Evolutionary conservation across 2,329 filamentous ascomycete species (phyloP).

Genomic region (Colletotrichum simmondsii): DNA sequence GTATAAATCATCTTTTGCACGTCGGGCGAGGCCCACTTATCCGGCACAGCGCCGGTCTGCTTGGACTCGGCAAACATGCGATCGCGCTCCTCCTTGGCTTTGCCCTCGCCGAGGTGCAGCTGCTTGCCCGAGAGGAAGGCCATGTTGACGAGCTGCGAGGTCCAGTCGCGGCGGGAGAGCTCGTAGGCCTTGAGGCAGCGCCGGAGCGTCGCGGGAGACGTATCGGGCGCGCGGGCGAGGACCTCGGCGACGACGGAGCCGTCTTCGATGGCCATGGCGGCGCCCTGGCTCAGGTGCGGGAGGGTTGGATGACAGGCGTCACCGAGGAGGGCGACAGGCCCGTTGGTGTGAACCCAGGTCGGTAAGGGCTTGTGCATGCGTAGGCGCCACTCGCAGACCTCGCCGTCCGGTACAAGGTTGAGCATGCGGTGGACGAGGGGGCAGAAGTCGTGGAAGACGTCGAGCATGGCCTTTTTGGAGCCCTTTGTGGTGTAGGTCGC

Average conservation of each 20-base stretch:
- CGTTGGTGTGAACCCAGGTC: slow-evolving; percentile 63
- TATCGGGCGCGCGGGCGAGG: slow-evolving; percentile 52
- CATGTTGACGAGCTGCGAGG: slow-evolving; percentile 62
- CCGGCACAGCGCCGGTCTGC: slow-evolving; percentile 64
- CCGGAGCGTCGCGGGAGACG: slow-evolving; percentile 51
- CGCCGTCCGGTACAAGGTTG: slow-evolving; percentile 68
- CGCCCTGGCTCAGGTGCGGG: slow-evolving; percentile 74
- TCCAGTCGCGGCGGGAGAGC: slow-evolving; percentile 65
- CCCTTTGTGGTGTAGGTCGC: slow-evolving; percentile 73
- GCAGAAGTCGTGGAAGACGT: slow-evolving; percentile 72
- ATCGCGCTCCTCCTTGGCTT: slow-evolving; percentile 69
- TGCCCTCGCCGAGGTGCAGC: slow-evolving; percentile 68
- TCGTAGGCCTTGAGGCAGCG: slow-evolving; percentile 66
- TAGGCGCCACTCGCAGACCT: slow-evolving; percentile 74
- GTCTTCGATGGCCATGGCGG: slow-evolving; percentile 76
- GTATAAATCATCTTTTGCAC: slow-evolving; percentile 75
- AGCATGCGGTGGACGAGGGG: slow-evolving; percentile 68
- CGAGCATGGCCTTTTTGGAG: slow-evolving; percentile 69
- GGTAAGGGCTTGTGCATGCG: slow-evolving; percentile 67
- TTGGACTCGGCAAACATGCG: slow-evolving; percentile 63
- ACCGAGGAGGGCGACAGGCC: slow-evolving; percentile 67
- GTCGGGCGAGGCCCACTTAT: slow-evolving; percentile 78
- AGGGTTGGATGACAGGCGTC: slow-evolving; percentile 76
- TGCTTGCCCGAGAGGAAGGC: slow-evolving; percentile 63
- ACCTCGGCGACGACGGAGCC: slow-evolving; percentile 69